Percentiles rank a stretch among this genome's conserved stretches.
Conservation (phyloP, 305 asterid species). For the Salvia sclarea region DNA sequence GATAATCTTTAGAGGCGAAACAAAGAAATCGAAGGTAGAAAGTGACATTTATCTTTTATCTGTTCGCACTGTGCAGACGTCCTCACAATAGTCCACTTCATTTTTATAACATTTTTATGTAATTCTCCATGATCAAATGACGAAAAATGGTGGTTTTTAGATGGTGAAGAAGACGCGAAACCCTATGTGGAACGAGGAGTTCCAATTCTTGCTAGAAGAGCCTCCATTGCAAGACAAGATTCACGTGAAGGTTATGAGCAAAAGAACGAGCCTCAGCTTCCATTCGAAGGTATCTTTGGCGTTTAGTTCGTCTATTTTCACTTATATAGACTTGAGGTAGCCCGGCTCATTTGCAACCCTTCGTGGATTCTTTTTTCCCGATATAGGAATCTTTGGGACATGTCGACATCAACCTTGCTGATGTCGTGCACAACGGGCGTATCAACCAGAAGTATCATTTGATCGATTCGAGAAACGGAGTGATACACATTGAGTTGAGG, state of each 20-base stretch:
- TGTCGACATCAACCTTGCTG: slow-evolving; percentile 68
- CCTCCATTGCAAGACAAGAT: slow-evolving; percentile 76
- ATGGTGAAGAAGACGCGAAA: slow-evolving; percentile 64
- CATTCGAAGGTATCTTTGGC: slow-evolving; percentile 51
- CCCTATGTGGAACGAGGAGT: slow-evolving; percentile 88
- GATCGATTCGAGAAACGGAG: slow-evolving; percentile 81
- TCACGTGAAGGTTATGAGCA: slow-evolving; percentile 72
- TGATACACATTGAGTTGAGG: slow-evolving; percentile 72
- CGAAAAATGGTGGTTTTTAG: slow-evolving; percentile 35
- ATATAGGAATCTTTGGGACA: slow-evolving; percentile 75
- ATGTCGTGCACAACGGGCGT: slow-evolving; percentile 83
- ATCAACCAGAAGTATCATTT: slow-evolving; percentile 76
- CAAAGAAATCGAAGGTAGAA: slow-evolving; percentile 76
- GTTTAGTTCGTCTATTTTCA: not conserved
- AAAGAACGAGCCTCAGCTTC: slow-evolving; percentile 60
- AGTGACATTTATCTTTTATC: too few species aligned
- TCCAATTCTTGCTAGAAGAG: slow-evolving; percentile 83
- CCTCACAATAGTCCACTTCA: too few species aligned
- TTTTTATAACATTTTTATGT: not conserved
- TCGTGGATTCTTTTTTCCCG: not conserved
- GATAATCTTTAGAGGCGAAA: slow-evolving; percentile 71
- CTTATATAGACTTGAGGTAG: too few species aligned
- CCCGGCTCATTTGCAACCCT: not conserved
- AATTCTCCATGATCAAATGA: not conserved
- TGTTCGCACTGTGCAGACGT: too few species aligned